Percentiles rank a stretch among this genome's conserved stretches.
Evolutionary conservation across 2,329 filamentous ascomycete species (phyloP).

Genomic region (Calycina marina): DNA sequence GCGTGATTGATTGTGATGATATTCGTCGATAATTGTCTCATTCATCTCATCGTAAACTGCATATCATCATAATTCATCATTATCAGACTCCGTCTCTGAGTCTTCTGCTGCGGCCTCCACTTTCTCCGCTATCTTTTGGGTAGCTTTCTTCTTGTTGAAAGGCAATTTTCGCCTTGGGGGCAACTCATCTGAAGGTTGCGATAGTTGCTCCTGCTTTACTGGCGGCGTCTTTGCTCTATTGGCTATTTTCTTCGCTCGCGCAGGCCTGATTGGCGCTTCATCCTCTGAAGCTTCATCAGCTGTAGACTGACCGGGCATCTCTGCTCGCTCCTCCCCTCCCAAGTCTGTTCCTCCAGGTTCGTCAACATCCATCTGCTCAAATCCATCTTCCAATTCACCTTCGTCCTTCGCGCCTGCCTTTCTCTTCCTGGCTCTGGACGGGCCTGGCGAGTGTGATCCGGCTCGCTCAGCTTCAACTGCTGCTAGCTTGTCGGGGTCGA

Average conservation of each 20-base stretch:
- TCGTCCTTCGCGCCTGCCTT: slow-evolving; percentile 25
- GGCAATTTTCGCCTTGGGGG: slow-evolving; percentile 12
- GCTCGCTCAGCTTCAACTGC: slow-evolving; percentile 7
- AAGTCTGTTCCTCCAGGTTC: slow-evolving; percentile 8
- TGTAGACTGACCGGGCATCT: slow-evolving; percentile 13
- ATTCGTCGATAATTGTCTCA: too few species aligned
- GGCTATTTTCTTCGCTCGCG: slow-evolving; percentile 4
- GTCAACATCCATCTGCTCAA: slow-evolving; percentile 38
- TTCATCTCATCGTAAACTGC: slow-evolving; percentile 4
- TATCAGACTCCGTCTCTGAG: slow-evolving; percentile 20
- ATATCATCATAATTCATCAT: slow-evolving; percentile 19
- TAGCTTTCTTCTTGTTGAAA: slow-evolving; percentile 10
- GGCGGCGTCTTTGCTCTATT: slow-evolving; percentile 1
- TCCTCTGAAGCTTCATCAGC: slow-evolving; percentile 11
- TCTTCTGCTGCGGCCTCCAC: slow-evolving; percentile 7
- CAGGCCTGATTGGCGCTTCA: slow-evolving; percentile 3
- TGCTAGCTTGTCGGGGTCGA: slow-evolving; percentile 14
- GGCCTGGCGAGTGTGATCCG: slow-evolving; percentile 7
- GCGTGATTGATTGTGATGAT: too few species aligned
- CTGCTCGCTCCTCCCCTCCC: slow-evolving; percentile 6
- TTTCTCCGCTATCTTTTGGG: slow-evolving; percentile 2
- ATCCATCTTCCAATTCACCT: slow-evolving; percentile 25
- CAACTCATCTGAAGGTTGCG: slow-evolving; percentile 1
- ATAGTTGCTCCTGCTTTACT: background rate
- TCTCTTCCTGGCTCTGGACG: slow-evolving; percentile 34